Evolutionary conservation across 495 filamentous ascomycete genomes (phyloP), one percentile per base, ranked within the genome.

Genomic region (Neurospora africana): DNA sequence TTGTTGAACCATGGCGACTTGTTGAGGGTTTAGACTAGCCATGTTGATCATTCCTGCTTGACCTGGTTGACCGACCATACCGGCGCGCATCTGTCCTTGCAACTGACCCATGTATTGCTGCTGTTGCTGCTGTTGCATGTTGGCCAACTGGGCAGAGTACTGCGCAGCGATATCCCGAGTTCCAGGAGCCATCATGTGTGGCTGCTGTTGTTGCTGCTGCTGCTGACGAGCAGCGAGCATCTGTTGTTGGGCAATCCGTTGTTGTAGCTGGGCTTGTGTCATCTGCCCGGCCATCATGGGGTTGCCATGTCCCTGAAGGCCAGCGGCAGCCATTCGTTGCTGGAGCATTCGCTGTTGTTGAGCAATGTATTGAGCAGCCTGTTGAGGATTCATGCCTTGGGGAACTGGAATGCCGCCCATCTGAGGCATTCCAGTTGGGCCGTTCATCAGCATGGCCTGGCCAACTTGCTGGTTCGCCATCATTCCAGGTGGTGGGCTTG

Each of bases 401-500:
- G 70, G 23, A 74, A 61, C 15, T 69, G 72, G 11, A 27, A 53
- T 53, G 15, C 21, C 73, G 80, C 69, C 35, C 23, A 83, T 71
- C 38, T 81, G 83, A 37, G 81, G 78, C 74, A 85, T 82, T 13
- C 81, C 81, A 13, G 53, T 33, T 71, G 86, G 81, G 68, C 81
- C 80, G 73, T 83, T 83, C 69, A 82, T 81, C 68, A 86, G 75
- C 76, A 90, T 81, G 61, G 79, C 77, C 74, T 87, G 84, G 38
- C 85, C 85, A 78, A 88, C 84, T 69, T 79, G 73, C 70, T 87
- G 87, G 35, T 69, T 85, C 17, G 86, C 80, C 82, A 91, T 87
- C 70, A 84, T 84, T 27, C 83, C 82, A 58, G 87, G 87, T 19
- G 84, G 85, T 37, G 91, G 90, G 76, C 91, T 94, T 41, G 85